Evolutionary conservation across 2,329 filamentous ascomycete species (phyloP).

Genomic region (Trichophyton verrucosum): DNA sequence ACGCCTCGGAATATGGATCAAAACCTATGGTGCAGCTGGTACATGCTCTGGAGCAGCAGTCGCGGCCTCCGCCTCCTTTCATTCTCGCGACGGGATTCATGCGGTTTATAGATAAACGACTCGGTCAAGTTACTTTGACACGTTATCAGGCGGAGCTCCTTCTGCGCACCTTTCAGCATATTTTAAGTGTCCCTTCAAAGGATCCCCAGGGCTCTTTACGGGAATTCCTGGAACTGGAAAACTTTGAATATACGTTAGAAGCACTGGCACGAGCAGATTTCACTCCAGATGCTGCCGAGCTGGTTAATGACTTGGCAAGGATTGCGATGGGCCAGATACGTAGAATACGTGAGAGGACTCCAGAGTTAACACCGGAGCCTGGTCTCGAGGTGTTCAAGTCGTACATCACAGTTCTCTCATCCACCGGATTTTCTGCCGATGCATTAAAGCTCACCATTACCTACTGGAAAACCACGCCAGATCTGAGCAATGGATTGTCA

Average conservation of each 20-base stretch:
- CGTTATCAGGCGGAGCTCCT: slow-evolving; percentile 53
- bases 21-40: slow-evolving; percentile 57
- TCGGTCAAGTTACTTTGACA: slow-evolving; percentile 43
- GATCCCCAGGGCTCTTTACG: slow-evolving; percentile 7
- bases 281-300: slow-evolving; percentile 26
- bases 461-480: slow-evolving; percentile 20
- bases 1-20: slow-evolving; percentile 40
- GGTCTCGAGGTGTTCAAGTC: slow-evolving; percentile 29
- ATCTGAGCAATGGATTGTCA: neutral
- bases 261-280: slow-evolving; percentile 27
- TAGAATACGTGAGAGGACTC: neutral
- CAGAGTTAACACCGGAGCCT: slow-evolving; percentile 1
- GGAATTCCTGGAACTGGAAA: slow-evolving; percentile 27
- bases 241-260: slow-evolving; percentile 30
- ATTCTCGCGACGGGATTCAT: slow-evolving; percentile 55
- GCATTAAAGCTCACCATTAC: slow-evolving; percentile 38
- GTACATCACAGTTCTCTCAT: slow-evolving; percentile 41
- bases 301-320: slow-evolving; percentile 30
- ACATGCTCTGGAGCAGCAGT: slow-evolving; percentile 48
- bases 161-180: slow-evolving; percentile 48
- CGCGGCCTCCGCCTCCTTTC: slow-evolving; percentile 51
- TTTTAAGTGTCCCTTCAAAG: slow-evolving; percentile 25
- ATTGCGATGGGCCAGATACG: slow-evolving; percentile 26
- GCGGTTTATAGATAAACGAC: slow-evolving; percentile 49
- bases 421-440: slow-evolving; percentile 44